Conservation (phyloP, 306 rosid species). For the Sechiopsis laciniata region DNA sequence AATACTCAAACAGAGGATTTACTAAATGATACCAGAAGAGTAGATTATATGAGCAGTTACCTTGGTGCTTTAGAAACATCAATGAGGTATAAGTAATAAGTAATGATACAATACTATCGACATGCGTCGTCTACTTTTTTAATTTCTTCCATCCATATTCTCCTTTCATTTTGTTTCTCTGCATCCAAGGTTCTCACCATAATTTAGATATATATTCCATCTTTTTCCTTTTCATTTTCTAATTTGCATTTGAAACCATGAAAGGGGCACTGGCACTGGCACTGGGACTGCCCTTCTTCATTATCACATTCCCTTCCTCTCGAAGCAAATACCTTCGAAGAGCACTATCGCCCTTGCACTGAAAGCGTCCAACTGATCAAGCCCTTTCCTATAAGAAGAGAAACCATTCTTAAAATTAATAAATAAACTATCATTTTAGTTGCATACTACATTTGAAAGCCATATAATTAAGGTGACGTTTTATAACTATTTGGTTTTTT, state of each 20-base stretch:
- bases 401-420: background rate
- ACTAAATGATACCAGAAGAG: no score
- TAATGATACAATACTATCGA: no score
- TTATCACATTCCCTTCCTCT: background rate
- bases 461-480: background rate
- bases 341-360: background rate
- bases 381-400: background rate
- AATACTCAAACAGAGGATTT: no score
- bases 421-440: background rate
- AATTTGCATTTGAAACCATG: background rate
- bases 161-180: no score
- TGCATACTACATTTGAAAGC: background rate
- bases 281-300: background rate
- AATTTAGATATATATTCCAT: background rate
- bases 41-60: no score
- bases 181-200: no score
- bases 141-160: no score
- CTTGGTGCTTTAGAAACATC: no score
- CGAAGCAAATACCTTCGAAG: background rate
- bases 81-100: no score
- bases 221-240: background rate
- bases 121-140: no score
- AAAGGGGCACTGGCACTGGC: background rate
- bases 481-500: no score
- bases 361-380: background rate